Evolutionary conservation across 2,329 filamentous ascomycete species (phyloP), one percentile per base, ranked within the genome.

Genomic region (Huntiella moniliformis): DNA sequence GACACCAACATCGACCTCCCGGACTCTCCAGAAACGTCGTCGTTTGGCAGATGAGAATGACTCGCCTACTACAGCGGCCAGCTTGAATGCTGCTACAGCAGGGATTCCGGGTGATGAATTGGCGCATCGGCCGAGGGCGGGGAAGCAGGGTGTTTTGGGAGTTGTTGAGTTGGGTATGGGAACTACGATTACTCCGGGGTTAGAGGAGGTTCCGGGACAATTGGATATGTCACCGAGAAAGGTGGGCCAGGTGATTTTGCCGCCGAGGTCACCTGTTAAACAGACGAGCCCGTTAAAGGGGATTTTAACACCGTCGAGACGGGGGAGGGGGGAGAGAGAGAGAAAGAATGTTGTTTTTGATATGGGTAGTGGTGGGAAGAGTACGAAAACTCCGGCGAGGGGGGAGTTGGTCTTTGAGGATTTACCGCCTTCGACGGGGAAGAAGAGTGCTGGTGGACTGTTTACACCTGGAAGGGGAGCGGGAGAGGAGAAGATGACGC

Each of bases 331-430:
- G 52, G 60, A 43, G 17, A 57, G 56, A 13, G 56, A 57, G 13
- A 63, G 58, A 11, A 78, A 77, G 57, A 76, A 59, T 51, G 74
- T 77, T 11, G 67, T 64, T 0, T 78, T 77, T 53, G 62, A 67
- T 12, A 52, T 53, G 32, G 17, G 54, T 51, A 16, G 52, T 12
- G 38, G 38, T 4, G 54, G 33, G 52, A 52, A 18, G 52, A 54
- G 32, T 52, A 51, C 7, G 51, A 56, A 18, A 52, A 49, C 22
- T 28, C 22, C 22, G 22, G 22, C 36, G n/a, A 55, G 37, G 15
- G 57, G 57, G 8, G 69, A 73, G 39, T 57, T 72, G 0, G 68
- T 64, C 42, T 73, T 74, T 46, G 67, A 69, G 33, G 71, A 75
- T 47, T 54, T 72, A 31, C 64, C 67, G 2, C 61, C 60, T 11